Evolutionary conservation across 2,329 filamentous ascomycete species (phyloP), one percentile per base, ranked within the genome.

Genomic region (Colletotrichum euphorbiae): DNA sequence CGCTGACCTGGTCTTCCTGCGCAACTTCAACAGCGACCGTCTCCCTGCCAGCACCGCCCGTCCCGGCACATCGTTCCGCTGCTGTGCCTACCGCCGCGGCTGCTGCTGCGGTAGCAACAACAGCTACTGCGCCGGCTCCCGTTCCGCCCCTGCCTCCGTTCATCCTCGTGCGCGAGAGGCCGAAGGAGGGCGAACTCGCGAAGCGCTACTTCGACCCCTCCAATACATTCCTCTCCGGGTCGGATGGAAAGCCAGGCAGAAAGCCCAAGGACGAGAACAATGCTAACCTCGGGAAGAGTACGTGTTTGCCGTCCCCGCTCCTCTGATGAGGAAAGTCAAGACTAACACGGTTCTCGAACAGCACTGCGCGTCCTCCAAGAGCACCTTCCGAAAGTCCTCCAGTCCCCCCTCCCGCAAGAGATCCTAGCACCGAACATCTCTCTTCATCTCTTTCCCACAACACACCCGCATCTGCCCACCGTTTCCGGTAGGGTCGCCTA

Each of bases 401-500:
- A 91, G 74, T 86, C 87, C 1, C 90, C 89, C 2, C 82, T 91
- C 6, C 90, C 93, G 15, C 88, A 92, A 73, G 90, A 93, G 68
- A 87, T 97, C 70, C 89, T 97, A 71, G 89, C 91, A 45, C 90
- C 93, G 38, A 87, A 91, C 75, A 92, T 93, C 78, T 87, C 87
- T 8, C 87, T 91, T 46, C 87, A 90, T 76, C 87, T 92, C 71
- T 92, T 92, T 77, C 90, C 90, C 42, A 88, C 89, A 31, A 96
- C 93, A 0, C 93, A 97, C 75, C 93, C 92, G 3, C 91, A 95
- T 77, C 92, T 99, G 3, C 96, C 96, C 38, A 92, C 90, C n/a
- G 96, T 98, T 45, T 93, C 93, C 31, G 96, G 96, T 59, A 89
- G 92, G 52, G 91, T 98, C 40, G 91, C 93, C 54, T 99, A 99